Evolutionary conservation across 2,329 filamentous ascomycete species (phyloP), one percentile per base, ranked within the genome.

Genomic region (Fusarium chuoi): DNA sequence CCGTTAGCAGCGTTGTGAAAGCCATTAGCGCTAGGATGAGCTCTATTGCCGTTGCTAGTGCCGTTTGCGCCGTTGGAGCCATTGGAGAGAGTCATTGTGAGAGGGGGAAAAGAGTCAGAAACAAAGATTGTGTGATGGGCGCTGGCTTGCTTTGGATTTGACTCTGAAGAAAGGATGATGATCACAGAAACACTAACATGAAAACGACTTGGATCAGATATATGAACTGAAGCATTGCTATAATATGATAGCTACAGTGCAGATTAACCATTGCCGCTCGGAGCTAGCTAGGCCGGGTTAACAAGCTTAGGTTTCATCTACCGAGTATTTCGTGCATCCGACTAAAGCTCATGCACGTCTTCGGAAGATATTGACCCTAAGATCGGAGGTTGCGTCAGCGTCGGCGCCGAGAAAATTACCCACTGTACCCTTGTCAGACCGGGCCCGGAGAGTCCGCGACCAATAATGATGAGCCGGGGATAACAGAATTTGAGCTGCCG

Each of bases 31-130:
- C 36, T 8, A 42, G 20, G 24, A 24, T 42, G 33, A 48, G 28
- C 33, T 58, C 41, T 30, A 58, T 36, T 28, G 39, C 41, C 39
- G 30, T 58, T 58, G 55, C 41, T 26, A 48, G 30, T 58, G 55
- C 55, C 28, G 28, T 41, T 39, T 51, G 46, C 58, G 35, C 58
- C 48, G 49, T 55, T 62, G 24, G 26, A 28, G 48, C 58, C 46
- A 42, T 62, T 62, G 33, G 46, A 62, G 49, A 62, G 35, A 39
- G 58, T 35, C 58, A 62, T 62, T n/a, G 15, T 62, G 58, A n/a
- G 36, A 41, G 8, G 12, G 17, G 6, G 6, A 10, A 24, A 42
- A 42, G 52, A 42, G 35, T 56, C 52, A 56, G 36, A 56, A 38
- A 42, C 52, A 56, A 42, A 42, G 35, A 5, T 42, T 30, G 9